Evolutionary conservation across 1,284 basidiomycete species (phyloP).

Genomic region (Somion occarium): DNA sequence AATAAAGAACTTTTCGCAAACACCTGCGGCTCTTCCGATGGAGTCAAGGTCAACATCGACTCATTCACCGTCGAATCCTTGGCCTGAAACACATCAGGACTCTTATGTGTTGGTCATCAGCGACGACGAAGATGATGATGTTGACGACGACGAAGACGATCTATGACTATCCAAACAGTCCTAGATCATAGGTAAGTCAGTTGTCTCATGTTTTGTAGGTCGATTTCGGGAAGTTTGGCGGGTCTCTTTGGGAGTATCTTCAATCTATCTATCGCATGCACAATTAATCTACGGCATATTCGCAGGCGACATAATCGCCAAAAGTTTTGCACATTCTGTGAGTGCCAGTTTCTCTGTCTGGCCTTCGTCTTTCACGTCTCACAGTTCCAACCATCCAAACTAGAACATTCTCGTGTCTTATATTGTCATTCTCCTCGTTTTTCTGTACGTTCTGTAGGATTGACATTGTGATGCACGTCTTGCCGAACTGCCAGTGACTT

Average conservation of each 20-base stretch:
- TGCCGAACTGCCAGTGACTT: neutral
- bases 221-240: neutral
- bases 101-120: conserved; percentile 43
- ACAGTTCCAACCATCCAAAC: neutral
- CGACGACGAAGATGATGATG: conserved; percentile 43
- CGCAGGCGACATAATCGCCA: neutral
- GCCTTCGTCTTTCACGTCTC: neutral
- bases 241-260: neutral
- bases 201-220: neutral
- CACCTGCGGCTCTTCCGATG: neutral
- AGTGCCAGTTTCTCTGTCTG: neutral
- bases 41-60: neutral
- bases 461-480: neutral
- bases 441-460: neutral
- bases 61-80: conserved; percentile 15
- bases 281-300: neutral
- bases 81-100: conserved; percentile 38
- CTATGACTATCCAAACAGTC: neutral
- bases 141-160: conserved; percentile 3
- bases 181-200: neutral
- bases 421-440: neutral
- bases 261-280: neutral
- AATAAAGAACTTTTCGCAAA: neutral
- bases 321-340: neutral
- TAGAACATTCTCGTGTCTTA: neutral